Evolutionary conservation across 2,329 filamentous ascomycete species (phyloP).

Genomic region (Tolypocladium inflatum): DNA sequence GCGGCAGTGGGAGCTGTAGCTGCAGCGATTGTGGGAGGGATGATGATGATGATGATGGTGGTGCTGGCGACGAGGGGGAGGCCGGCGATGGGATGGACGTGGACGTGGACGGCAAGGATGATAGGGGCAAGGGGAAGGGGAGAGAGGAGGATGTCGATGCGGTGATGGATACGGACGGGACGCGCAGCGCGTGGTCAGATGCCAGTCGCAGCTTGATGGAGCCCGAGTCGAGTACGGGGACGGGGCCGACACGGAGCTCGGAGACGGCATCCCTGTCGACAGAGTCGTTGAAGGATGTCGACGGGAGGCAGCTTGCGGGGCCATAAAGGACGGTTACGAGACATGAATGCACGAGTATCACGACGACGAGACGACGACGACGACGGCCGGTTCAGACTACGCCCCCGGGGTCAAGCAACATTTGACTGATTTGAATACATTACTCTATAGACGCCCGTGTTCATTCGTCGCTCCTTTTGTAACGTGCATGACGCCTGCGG

Average conservation of each 20-base stretch:
- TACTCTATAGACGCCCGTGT: neutral
- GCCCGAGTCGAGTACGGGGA: constrained; percentile 24
- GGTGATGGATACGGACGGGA: constrained; percentile 12
- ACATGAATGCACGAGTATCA: neutral
- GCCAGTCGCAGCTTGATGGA: constrained; percentile 27
- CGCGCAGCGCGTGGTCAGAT: constrained; percentile 22
- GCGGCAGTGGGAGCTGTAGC: constrained; percentile 20
- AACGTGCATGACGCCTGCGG: neutral
- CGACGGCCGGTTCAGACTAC: neutral
- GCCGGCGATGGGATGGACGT: constrained; percentile 10
- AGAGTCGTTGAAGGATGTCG: constrained; percentile 11
- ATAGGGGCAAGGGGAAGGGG: constrained; percentile 6
- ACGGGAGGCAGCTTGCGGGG: neutral
- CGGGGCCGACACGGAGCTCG: constrained; percentile 23
- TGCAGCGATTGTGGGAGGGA: constrained; percentile 27
- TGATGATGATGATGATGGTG: constrained; percentile 7
- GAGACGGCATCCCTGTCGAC: constrained; percentile 28
- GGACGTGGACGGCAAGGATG: constrained; percentile 6
- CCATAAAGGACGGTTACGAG: neutral
- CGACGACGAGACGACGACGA: neutral
- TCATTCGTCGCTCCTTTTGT: neutral
- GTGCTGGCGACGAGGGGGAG: constrained; percentile 1
- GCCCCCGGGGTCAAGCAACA: neutral
- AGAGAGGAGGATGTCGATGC: constrained; percentile 9
- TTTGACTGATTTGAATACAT: neutral